Base-by-base conservation (phyloP, 352 stramenopile species). In the Pythium rhizo-oryzae region DNA sequence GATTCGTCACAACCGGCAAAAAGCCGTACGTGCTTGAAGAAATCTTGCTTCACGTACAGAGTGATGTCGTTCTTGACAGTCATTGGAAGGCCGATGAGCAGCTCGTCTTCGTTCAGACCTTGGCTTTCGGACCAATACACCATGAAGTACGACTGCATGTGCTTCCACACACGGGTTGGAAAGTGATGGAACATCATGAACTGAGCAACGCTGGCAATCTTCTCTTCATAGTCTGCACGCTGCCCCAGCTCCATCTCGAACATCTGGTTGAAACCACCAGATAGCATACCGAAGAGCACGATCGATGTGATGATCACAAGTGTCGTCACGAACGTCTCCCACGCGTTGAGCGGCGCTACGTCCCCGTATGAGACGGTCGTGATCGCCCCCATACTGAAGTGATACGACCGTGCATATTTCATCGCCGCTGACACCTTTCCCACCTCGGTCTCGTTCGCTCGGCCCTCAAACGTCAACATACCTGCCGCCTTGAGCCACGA, bases 121-220 rank as follows among this genome's bases (percentile, higher is more conserved):
- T 82, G 74, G 51, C 76, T 84, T 55, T 82, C 74, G 12, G 75
- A 71, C 78, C 78, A 86, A 23, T 71, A 67, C 1, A 82, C 51
- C n/a, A 64, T 67, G 68, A 86, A 86, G 61, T 82, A 84, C 7
- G 79, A 57, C 33, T 81, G 74, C 69, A 86, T 80, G 44, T 86
- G 78, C 52, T 76, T 69, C 74, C 75, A 78, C 33, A 77, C 72
- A 13, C 72, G 71, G n/a, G 75, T 49, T 18, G 72, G 67, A 53
- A 86, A 82, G 25, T 79, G 70, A 43, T 82, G 74, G 52, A 80
- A 81, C 13, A 78, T 59, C 67, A 81, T 74, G 59, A 79, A 77
- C 16, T 72, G 72, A 0, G 68, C 78, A 1, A 86, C 74, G 33
- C 59, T 62, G 23, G 28, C 28, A 6, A 83, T 71, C 28, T 79